Percentiles rank a stretch among this genome's conserved stretches.
phyloP scores from a whole-genome alignment of 257 asterid species.

The Capsicum chinense region DNA sequence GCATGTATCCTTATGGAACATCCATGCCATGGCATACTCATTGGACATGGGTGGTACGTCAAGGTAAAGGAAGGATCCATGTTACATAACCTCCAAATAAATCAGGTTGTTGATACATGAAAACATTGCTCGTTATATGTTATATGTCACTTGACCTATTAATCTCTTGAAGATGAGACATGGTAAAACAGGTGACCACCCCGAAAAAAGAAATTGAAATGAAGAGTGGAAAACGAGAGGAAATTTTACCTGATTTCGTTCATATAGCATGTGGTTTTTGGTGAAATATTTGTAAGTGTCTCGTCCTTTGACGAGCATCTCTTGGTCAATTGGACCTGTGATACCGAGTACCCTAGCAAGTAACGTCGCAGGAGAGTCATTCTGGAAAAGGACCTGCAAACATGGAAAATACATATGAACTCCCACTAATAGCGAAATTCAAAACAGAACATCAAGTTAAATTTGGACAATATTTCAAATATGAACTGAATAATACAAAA shows the following conservation, averaged over 20 bases:
- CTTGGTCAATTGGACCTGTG: slow-evolving; percentile 42
- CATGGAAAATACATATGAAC: not conserved
- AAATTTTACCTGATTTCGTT: slow-evolving; percentile 40
- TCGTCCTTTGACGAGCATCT: slow-evolving; percentile 45
- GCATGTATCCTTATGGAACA: not conserved
- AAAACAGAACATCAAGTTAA: not conserved
- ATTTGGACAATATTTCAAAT: not conserved
- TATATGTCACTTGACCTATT: not conserved
- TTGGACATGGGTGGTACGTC: not conserved
- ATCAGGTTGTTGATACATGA: not conserved
- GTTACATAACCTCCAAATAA: slow-evolving; percentile 4
- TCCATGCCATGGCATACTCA: not conserved
- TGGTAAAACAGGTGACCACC: not conserved
- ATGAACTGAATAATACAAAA: not conserved
- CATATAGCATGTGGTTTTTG: slow-evolving; percentile 47
- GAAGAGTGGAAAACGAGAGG: not conserved
- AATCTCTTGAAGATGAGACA: not conserved
- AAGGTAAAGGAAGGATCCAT: not conserved
- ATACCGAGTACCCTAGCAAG: slow-evolving; percentile 47
- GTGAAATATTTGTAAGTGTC: slow-evolving; percentile 44
- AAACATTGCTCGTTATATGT: not conserved
- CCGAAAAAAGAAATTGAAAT: not conserved
- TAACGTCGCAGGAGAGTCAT: slow-evolving; percentile 42
- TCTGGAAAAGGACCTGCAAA: slow-evolving; percentile 46
- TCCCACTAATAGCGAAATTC: not conserved